These are phyloP conservation scores for Bothriochloa decipiens DNA, from an alignment of 176 grass and related monocot species.

Conservation along the genomic window DNA sequence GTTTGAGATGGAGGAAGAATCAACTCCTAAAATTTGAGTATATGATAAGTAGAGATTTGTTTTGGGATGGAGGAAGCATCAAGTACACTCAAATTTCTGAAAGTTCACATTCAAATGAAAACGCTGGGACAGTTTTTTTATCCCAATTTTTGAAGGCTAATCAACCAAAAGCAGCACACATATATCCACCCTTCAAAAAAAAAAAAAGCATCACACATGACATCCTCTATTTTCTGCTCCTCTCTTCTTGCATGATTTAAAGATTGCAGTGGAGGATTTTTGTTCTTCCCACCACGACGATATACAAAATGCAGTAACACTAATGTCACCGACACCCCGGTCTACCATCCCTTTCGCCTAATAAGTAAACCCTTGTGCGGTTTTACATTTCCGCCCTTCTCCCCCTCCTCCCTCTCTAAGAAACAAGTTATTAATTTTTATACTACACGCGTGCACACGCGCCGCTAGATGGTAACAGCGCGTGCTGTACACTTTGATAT, in stretches of 20 bases:
- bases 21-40: too few species aligned
- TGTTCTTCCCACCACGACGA: background rate
- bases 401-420: background rate
- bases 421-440: slow-evolving; percentile 59
- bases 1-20: too few species aligned
- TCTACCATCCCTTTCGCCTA: background rate
- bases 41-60: too few species aligned
- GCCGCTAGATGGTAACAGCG: background rate
- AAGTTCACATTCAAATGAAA: too few species aligned
- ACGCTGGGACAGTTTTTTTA: background rate
- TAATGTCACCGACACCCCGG: slow-evolving; percentile 16
- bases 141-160: background rate
- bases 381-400: background rate
- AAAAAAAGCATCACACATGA: background rate
- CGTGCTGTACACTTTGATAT: background rate
- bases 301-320: slow-evolving; percentile 38
- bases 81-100: too few species aligned
- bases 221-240: background rate
- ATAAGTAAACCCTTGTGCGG: background rate
- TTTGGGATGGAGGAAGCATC: too few species aligned
- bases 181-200: too few species aligned
- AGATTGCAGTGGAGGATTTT: background rate
- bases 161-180: slow-evolving; percentile 3
- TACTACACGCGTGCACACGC: slow-evolving; percentile 25
- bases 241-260: background rate